Evolutionary conservation across 495 filamentous ascomycete species (phyloP), one percentile per base, ranked within the genome.

Genomic region (Symbiotaphrina buchneri): DNA sequence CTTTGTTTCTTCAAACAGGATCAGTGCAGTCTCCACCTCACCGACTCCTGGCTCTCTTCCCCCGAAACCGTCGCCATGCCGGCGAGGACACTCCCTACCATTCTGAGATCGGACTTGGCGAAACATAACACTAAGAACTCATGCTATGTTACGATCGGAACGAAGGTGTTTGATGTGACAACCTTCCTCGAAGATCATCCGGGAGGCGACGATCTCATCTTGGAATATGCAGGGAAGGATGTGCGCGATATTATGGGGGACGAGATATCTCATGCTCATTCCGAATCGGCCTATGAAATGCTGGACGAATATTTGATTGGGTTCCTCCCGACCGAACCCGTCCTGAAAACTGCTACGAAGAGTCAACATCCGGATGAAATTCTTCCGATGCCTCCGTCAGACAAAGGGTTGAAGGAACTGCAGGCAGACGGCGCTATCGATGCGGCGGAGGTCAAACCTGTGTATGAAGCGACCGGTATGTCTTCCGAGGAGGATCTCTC

Each of bases 161-260:
- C 61, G 17, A 85, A 84, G 40, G 87, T 95, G 41, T 95, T 81
- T 65, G 82, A 99, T 61, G 65, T 99, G 36, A 92, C 90, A 16
- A 59, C 69, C 17, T 99, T 99, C 44, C 47, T 94, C 32, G 61
- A 74, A 28, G 68, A 76, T 36, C 90, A 99, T 48, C 90, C 90
- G 21, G 90, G 85, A 37, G 90, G 90, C 33, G 67, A 65, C 41
- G 80, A 94, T 35, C 49, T 95, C 35, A 71, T 99, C 34, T 59
- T 95, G 28, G 74, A 91, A 31, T 83, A 87, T 54, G 87, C 63
- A 20, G 87, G 85, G 28, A 80, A 81, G 51, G 90, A 99, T 50
- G 61, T 93, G 30, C 56, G 56, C 20, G 63, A 71, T 6, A 87
- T 95, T 36, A 62, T 99, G 55, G 66, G 71, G 39, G 83, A 99